Evolutionary conservation across 306 rosid genomes (phyloP).

Genomic region (Cajanus cajan): DNA sequence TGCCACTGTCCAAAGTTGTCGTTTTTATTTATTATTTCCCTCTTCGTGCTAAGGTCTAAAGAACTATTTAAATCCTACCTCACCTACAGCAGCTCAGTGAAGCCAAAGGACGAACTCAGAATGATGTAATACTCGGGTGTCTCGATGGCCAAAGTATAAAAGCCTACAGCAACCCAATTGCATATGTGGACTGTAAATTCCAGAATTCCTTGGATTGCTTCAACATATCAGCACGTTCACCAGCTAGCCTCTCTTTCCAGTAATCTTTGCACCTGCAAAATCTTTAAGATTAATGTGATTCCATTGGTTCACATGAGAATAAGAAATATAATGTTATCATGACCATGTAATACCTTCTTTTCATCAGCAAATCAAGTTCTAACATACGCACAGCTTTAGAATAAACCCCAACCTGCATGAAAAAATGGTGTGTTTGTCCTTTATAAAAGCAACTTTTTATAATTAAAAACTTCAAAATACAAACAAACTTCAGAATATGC

Average conservation of each 20-base stretch:
- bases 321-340: conserved; percentile 9
- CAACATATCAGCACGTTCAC: conserved; percentile 49
- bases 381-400: conserved; percentile 65
- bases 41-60: neutral
- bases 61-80: neutral
- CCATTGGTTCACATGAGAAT: neutral
- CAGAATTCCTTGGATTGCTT: conserved; percentile 71
- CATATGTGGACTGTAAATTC: conserved; percentile 59
- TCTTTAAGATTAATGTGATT: conserved; percentile 12
- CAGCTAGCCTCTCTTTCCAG: conserved; percentile 69
- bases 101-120: neutral
- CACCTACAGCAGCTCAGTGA: neutral
- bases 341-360: conserved; percentile 58
- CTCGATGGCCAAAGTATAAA: neutral
- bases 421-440: neutral
- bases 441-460: neutral
- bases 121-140: neutral
- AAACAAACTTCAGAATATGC: conserved; percentile 1
- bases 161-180: conserved; percentile 48
- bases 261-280: conserved; percentile 60
- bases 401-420: conserved; percentile 64
- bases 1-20: neutral
- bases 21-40: neutral
- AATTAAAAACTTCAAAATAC: neutral
- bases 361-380: conserved; percentile 74